A percentile compares a stretch with the other conserved stretches of the same genome.
These are phyloP conservation scores for Mariannaea sp. DNA, from an alignment of 2,329 filamentous ascomycete genomes.

Conservation along the genomic window DNA sequence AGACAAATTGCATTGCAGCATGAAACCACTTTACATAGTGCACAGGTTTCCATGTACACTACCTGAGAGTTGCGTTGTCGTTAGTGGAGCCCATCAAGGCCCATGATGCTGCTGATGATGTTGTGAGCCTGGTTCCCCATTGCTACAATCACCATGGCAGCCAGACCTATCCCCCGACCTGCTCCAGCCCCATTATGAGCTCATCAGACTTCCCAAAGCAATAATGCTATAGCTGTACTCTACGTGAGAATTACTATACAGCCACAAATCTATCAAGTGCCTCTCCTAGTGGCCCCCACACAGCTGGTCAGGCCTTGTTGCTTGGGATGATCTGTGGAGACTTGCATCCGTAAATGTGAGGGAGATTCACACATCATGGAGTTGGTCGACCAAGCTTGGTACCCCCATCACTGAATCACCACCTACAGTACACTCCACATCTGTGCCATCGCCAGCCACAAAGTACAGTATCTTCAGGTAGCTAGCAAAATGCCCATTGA, in stretches of 20 bases:
- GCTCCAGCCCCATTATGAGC: constrained; percentile 17
- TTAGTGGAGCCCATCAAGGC: constrained; percentile 16
- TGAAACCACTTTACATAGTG: constrained; percentile 16
- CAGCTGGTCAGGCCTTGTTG: constrained; percentile 19
- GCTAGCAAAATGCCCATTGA: too few relatives aligned
- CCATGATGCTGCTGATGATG: constrained; percentile 14
- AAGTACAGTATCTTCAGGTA: constrained; percentile 14
- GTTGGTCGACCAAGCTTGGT: too few relatives aligned
- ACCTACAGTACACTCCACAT: constrained; percentile 20
- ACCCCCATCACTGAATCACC: constrained; percentile 15
- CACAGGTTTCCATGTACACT: too few relatives aligned
- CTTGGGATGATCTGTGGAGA: constrained; percentile 2
- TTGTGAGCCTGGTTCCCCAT: constrained; percentile 8
- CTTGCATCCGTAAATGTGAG: too few relatives aligned
- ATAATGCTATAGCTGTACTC: too few relatives aligned
- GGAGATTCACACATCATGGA: too few relatives aligned
- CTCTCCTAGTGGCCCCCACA: constrained; percentile 8
- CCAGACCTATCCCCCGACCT: neutral
- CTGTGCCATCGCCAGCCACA: constrained; percentile 9
- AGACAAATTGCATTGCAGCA: neutral
- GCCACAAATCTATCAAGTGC: constrained; percentile 1
- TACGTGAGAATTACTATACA: neutral
- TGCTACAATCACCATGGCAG: constrained; percentile 6
- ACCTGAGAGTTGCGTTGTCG: constrained; percentile 10
- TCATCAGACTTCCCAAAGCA: constrained; percentile 6